Evolutionary conservation across 2,329 filamentous ascomycete genomes (phyloP).

Genomic region (Arthrobotrys entomopaga): DNA sequence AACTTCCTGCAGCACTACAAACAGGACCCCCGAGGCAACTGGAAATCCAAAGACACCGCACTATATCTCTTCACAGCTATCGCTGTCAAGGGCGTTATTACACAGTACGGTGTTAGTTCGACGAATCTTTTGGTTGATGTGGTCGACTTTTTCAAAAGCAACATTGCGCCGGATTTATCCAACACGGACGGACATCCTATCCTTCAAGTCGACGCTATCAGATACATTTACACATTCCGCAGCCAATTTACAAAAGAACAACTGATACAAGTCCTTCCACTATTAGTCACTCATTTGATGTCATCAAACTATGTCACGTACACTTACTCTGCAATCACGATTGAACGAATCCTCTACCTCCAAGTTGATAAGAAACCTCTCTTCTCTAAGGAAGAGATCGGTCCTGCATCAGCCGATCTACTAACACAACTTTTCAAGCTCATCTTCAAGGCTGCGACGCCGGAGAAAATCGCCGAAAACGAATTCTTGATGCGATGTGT

Average conservation of each 20-base stretch:
- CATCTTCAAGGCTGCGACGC: conserved; percentile 83
- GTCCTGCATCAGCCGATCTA: conserved; percentile 83
- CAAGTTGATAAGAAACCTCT: conserved; percentile 75
- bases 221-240: conserved; percentile 96
- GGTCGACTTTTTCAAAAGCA: conserved; percentile 91
- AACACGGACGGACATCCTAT: conserved; percentile 76
- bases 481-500: conserved; percentile 99
- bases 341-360: conserved; percentile 91
- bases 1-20: conserved; percentile 81
- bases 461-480: conserved; percentile 96
- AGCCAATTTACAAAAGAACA: conserved; percentile 91
- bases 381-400: conserved; percentile 81
- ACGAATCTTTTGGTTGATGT: conserved; percentile 89
- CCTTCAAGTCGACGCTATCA: conserved; percentile 96
- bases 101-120: conserved; percentile 82
- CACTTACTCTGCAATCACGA: conserved; percentile 94
- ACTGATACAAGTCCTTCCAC: conserved; percentile 88
- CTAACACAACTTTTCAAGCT: conserved; percentile 89
- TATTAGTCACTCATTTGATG: conserved; percentile 88
- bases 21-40: conserved; percentile 75
- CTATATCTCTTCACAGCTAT: conserved; percentile 95
- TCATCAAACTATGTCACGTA: conserved; percentile 96
- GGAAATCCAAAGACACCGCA: conserved; percentile 98
- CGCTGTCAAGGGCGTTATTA: conserved; percentile 90
- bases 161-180: conserved; percentile 87